Evolutionary conservation across 2,329 filamentous ascomycete genomes (phyloP).

Genomic region (Botryotinia narcissicola): DNA sequence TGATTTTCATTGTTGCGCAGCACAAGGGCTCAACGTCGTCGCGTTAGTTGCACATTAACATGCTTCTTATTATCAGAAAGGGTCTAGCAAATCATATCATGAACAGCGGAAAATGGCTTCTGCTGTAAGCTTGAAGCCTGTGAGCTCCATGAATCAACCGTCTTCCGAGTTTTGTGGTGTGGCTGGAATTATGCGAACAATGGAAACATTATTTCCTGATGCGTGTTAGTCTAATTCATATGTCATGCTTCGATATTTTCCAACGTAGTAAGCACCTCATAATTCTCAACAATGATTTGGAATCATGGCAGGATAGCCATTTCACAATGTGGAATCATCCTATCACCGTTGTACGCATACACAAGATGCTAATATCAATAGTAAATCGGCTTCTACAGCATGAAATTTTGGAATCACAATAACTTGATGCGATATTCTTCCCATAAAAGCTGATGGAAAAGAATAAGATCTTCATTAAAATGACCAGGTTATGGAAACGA

Average conservation of each 20-base stretch:
- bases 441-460: neutral
- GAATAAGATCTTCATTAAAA: neutral
- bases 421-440: neutral
- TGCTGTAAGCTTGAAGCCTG: neutral
- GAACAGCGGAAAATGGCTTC: neutral
- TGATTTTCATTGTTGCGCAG: neutral
- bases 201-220: slow-evolving; percentile 10
- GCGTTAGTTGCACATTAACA: neutral
- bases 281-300: neutral
- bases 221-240: neutral
- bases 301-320: neutral
- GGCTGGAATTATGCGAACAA: neutral
- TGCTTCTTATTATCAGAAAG: neutral
- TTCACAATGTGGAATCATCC: too few relatives aligned
- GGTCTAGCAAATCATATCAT: neutral
- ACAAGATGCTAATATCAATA: neutral
- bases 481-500: neutral
- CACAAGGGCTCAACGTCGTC: neutral
- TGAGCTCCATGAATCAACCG: neutral
- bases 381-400: neutral
- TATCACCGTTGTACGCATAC: neutral
- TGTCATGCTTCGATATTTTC: neutral
- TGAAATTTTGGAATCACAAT: neutral
- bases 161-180: neutral
- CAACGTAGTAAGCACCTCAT: neutral